A percentile compares a stretch with the other conserved stretches of the same genome.
Conservation (phyloP, 352 stramenopile genomes). For the Phytopythium oedochilum region DNA sequence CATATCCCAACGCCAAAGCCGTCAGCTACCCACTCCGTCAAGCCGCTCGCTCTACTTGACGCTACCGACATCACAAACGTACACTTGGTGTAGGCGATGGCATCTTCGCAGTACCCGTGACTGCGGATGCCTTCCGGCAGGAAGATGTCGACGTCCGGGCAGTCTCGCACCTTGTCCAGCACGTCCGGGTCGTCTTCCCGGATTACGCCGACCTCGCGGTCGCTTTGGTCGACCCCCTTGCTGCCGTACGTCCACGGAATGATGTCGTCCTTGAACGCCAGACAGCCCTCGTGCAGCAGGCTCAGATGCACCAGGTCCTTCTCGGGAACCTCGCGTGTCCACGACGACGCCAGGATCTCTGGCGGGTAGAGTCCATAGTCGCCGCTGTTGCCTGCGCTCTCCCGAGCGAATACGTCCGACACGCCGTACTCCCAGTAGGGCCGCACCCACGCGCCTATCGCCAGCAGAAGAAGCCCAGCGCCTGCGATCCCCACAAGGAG, state of each 20-base stretch:
- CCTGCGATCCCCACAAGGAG: no score
- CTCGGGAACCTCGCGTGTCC: constrained; percentile 22
- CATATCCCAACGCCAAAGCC: background rate
- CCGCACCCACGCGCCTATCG: constrained; percentile 14
- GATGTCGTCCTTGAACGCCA: constrained; percentile 28
- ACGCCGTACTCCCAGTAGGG: constrained; percentile 5
- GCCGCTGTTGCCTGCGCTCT: constrained; percentile 15
- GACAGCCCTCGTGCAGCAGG: constrained; percentile 44
- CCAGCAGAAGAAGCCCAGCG: constrained; percentile 17
- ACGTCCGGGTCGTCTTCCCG: constrained; percentile 31
- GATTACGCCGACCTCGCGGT: constrained; percentile 20
- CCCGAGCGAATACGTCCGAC: background rate
- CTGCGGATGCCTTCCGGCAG: constrained; percentile 25
- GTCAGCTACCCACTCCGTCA: no score
- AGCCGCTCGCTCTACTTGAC: no score
- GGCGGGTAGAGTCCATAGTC: constrained; percentile 35
- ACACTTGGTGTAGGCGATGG: constrained; percentile 43
- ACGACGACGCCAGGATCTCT: constrained; percentile 30
- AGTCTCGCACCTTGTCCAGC: constrained; percentile 44
- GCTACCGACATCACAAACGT: no score
- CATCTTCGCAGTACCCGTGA: constrained; percentile 54
- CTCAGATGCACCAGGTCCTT: constrained; percentile 42
- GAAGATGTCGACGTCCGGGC: constrained; percentile 50
- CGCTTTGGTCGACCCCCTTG: constrained; percentile 3
- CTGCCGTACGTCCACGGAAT: constrained; percentile 1